These are phyloP conservation scores for Coelastrella sp. DNA, from an alignment of 139 green algal genomes.

Conservation along the genomic window DNA sequence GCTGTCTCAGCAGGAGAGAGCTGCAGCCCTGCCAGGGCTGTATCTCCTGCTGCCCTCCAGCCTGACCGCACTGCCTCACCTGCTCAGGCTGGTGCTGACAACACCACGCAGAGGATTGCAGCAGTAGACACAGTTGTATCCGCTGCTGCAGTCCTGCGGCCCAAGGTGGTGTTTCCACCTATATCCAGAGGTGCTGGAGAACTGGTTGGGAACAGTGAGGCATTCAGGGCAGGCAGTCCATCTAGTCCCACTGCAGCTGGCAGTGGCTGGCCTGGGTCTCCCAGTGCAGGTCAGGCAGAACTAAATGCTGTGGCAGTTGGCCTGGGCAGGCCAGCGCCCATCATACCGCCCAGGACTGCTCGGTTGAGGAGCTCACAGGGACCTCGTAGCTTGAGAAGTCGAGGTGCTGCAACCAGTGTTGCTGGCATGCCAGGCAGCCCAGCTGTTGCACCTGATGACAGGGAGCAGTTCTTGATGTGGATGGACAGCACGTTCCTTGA, in stretches of 20 bases:
- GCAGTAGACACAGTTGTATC: conserved; percentile 21
- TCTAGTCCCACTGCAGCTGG: not conserved
- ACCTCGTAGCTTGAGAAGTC: conserved; percentile 20
- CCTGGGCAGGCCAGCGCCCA: not conserved
- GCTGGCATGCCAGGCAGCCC: conserved; percentile 43
- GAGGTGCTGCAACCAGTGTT: conserved; percentile 21
- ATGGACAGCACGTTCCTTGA: conserved; percentile 68
- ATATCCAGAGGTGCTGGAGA: conserved; percentile 38
- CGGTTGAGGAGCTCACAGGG: not conserved
- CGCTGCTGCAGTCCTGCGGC: conserved; percentile 15
- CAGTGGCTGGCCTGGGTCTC: not conserved
- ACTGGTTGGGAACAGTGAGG: not conserved
- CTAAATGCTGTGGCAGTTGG: not conserved
- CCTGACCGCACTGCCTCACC: not conserved
- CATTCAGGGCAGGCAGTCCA: conserved; percentile 10
- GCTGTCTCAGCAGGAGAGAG: not conserved
- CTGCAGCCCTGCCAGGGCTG: not conserved
- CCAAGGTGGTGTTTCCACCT: conserved; percentile 70
- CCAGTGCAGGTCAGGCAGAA: not conserved
- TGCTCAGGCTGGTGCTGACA: not conserved
- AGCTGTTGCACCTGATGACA: conserved; percentile 1
- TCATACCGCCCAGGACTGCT: not conserved
- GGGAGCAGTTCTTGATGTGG: conserved; percentile 65
- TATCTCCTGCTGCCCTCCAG: not conserved
- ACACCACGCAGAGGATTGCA: not conserved